Conservation (phyloP, 176 grass and related monocot species). For the Dactylis glomerata region DNA sequence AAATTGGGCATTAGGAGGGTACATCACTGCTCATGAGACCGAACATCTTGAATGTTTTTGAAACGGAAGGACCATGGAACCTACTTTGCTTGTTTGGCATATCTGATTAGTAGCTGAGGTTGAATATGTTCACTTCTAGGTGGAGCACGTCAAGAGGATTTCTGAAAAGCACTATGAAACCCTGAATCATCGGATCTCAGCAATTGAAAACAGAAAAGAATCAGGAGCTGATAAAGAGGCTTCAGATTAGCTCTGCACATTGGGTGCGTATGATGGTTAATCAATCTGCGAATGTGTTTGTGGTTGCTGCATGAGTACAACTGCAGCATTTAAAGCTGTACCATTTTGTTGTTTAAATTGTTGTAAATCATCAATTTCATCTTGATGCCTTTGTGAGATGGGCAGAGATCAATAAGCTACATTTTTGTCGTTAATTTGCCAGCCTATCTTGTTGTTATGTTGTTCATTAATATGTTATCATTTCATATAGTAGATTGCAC, state of each 20-base stretch:
- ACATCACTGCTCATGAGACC: neutral
- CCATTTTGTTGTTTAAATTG: conserved; percentile 25
- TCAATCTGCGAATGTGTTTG: conserved; percentile 11
- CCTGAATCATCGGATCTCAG: conserved; percentile 45
- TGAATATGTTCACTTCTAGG: conserved; percentile 50
- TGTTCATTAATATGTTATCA: neutral
- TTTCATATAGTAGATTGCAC: neutral
- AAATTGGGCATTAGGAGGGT: neutral
- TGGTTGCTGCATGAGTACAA: conserved; percentile 29
- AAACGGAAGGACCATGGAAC: neutral
- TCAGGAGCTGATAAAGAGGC: conserved; percentile 34
- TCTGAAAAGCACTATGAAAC: conserved; percentile 47
- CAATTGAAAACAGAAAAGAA: conserved; percentile 54
- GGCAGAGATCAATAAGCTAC: conserved; percentile 36
- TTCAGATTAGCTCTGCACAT: conserved; percentile 38
- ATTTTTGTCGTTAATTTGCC: conserved; percentile 1
- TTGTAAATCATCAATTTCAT: conserved; percentile 17
- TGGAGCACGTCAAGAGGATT: conserved; percentile 51
- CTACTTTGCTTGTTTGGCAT: neutral
- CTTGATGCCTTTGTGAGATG: conserved; percentile 27
- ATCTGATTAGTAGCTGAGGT: conserved; percentile 19
- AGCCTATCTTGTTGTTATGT: neutral
- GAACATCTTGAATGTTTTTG: neutral
- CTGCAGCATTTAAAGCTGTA: conserved; percentile 32
- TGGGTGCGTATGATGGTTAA: conserved; percentile 17